phyloP scores from a whole-genome alignment of 305 asterid genomes.

The Solanum hybrid region DNA sequence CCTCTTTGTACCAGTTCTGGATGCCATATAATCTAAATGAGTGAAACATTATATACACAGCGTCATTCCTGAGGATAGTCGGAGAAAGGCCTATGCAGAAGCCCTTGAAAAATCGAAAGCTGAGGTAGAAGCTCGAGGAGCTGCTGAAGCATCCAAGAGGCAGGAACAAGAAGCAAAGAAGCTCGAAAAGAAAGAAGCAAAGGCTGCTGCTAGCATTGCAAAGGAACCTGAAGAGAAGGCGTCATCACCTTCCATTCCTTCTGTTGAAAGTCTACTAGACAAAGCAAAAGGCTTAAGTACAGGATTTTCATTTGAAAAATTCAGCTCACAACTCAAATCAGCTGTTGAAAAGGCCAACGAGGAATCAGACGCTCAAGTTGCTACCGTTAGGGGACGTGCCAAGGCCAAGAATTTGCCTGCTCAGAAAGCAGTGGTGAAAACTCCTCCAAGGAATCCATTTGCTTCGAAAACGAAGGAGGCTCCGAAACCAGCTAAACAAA shows the following conservation, averaged over 20 bases:
- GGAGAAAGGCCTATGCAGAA: conserved; percentile 76
- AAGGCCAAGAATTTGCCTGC: conserved; percentile 73
- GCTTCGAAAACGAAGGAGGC: conserved; percentile 23
- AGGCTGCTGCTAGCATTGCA: conserved; percentile 24
- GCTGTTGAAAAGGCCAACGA: conserved; percentile 35
- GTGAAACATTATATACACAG: conserved; percentile 24
- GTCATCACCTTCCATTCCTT: conserved; percentile 46
- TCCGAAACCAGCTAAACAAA: conserved; percentile 33
- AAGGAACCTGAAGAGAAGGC: conserved; percentile 44
- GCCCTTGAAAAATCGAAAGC: conserved; percentile 47
- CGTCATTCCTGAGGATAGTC: conserved; percentile 66
- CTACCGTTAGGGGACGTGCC: conserved; percentile 78
- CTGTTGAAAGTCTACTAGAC: conserved; percentile 44
- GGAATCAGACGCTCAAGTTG: conserved; percentile 59
- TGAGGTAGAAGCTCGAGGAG: conserved; percentile 68
- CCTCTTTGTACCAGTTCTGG: not conserved
- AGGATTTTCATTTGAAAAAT: conserved; percentile 41
- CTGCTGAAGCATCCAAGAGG: conserved; percentile 38
- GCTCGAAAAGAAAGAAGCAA: conserved; percentile 33
- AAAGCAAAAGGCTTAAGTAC: conserved; percentile 53
- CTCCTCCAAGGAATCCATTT: conserved; percentile 17
- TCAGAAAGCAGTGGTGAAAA: conserved; percentile 61
- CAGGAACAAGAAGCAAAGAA: conserved; percentile 25
- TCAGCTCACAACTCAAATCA: conserved; percentile 46
- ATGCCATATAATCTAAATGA: not conserved